Evolutionary conservation across 2,329 filamentous ascomycete species (phyloP).

Genomic region (Aureobasidium leucospermi): DNA sequence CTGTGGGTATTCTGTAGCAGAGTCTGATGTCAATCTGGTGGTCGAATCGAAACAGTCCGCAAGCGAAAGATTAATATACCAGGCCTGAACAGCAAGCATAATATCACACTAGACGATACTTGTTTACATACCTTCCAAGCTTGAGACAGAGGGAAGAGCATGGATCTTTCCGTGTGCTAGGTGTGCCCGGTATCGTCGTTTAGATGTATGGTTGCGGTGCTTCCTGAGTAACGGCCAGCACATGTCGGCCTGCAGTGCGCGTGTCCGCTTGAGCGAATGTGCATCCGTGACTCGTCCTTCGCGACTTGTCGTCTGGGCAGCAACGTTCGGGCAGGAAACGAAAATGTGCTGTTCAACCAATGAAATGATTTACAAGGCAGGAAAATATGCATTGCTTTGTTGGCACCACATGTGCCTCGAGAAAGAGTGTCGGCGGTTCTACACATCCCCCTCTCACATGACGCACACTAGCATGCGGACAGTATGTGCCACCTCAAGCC

Average conservation of each 20-base stretch:
- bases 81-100: background rate
- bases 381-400: constrained; percentile 5
- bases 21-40: constrained; percentile 2
- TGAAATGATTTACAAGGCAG: background rate
- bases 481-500: constrained; percentile 8
- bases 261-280: background rate
- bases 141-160: background rate
- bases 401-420: constrained; percentile 11
- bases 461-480: constrained; percentile 4
- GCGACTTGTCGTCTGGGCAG: constrained; percentile 1
- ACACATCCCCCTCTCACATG: constrained; percentile 7
- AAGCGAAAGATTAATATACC: background rate
- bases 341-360: constrained; percentile 4
- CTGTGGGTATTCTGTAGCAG: background rate
- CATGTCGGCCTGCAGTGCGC: constrained; percentile 1
- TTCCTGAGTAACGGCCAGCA: background rate
- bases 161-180: background rate
- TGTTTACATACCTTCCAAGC: background rate
- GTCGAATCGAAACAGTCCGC: background rate
- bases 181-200: background rate
- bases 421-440: background rate
- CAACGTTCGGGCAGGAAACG: background rate
- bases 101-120: background rate
- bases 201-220: background rate
- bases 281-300: background rate